phyloP scores from a whole-genome alignment of 2,329 filamentous ascomycete genomes.

The Fusarium sp. region DNA sequence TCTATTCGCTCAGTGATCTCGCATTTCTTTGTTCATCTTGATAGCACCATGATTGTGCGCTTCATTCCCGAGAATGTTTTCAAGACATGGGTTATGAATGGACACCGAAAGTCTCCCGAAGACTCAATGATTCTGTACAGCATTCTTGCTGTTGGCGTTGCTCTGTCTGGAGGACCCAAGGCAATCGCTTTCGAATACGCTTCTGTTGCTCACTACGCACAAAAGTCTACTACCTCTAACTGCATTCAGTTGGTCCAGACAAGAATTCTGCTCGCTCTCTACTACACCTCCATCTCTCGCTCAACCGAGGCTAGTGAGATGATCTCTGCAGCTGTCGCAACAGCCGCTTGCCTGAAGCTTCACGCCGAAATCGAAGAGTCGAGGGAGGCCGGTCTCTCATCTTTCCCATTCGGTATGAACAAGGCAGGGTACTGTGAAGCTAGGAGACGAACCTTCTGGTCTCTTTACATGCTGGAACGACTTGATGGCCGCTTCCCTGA shows the following conservation, averaged over 20 bases:
- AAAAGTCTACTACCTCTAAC: constrained; percentile 46
- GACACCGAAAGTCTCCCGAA: constrained; percentile 54
- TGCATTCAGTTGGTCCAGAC: constrained; percentile 73
- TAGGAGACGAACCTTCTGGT: constrained; percentile 77
- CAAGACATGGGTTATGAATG: constrained; percentile 52
- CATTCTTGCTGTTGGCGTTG: constrained; percentile 54
- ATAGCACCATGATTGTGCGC: constrained; percentile 55
- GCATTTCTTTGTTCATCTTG: constrained; percentile 57
- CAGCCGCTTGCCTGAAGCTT: constrained; percentile 68
- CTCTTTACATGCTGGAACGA: constrained; percentile 75
- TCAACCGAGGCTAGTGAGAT: constrained; percentile 71
- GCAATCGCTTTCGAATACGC: constrained; percentile 55
- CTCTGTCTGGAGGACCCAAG: constrained; percentile 53
- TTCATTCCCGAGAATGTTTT: constrained; percentile 56
- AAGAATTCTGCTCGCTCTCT: constrained; percentile 73
- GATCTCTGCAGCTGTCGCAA: constrained; percentile 69
- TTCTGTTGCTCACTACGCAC: constrained; percentile 67
- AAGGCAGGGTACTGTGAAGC: constrained; percentile 71
- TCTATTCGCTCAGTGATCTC: constrained; percentile 54
- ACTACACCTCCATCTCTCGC: constrained; percentile 71
- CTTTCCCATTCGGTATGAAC: constrained; percentile 68
- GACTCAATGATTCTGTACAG: constrained; percentile 61
- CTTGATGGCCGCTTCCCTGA: constrained; percentile 69
- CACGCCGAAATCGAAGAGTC: constrained; percentile 69
- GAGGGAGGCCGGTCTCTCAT: constrained; percentile 52